Evolutionary conservation across 768 basidiomycete species (phyloP).

Genomic region (Phanerochaete sordida): DNA sequence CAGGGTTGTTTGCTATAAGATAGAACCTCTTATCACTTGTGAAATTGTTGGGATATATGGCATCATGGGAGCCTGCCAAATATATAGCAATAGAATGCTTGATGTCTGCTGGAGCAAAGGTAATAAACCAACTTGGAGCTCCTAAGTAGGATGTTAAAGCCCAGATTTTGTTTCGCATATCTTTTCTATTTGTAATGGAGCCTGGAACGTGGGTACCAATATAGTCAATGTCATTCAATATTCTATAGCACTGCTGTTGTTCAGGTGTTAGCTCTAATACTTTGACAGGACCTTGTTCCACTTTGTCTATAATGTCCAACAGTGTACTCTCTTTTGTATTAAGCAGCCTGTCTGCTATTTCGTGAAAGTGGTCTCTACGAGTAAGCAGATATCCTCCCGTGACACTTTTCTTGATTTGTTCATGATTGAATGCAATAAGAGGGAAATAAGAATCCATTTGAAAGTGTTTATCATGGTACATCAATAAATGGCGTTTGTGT

Average conservation of each 20-base stretch:
- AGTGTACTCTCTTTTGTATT: conserved; percentile 4
- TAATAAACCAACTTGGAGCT: conserved; percentile 35
- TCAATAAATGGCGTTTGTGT: conserved; percentile 6
- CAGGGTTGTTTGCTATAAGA: conserved; percentile 23
- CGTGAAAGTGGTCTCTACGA: neutral
- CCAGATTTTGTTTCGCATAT: conserved; percentile 28
- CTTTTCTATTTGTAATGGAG: conserved; percentile 3
- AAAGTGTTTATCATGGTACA: conserved; percentile 20
- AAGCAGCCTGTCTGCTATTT: conserved; percentile 7
- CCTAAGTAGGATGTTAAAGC: conserved; percentile 19
- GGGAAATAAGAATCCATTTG: conserved; percentile 15
- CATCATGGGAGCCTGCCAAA: conserved; percentile 24
- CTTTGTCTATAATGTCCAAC: neutral
- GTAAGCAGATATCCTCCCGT: conserved; percentile 15
- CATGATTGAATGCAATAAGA: conserved; percentile 18
- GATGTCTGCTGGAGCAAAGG: conserved; percentile 33
- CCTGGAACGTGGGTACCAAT: conserved; percentile 4
- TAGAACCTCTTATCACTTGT: neutral
- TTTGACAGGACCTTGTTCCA: neutral
- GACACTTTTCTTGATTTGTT: conserved; percentile 16
- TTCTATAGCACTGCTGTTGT: neutral
- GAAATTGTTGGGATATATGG: neutral
- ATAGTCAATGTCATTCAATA: conserved; percentile 4
- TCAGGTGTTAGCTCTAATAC: neutral
- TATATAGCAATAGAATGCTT: conserved; percentile 33